Base-by-base conservation (phyloP, 2,329 filamentous ascomycete species). In the Fusarium sp. region DNA sequence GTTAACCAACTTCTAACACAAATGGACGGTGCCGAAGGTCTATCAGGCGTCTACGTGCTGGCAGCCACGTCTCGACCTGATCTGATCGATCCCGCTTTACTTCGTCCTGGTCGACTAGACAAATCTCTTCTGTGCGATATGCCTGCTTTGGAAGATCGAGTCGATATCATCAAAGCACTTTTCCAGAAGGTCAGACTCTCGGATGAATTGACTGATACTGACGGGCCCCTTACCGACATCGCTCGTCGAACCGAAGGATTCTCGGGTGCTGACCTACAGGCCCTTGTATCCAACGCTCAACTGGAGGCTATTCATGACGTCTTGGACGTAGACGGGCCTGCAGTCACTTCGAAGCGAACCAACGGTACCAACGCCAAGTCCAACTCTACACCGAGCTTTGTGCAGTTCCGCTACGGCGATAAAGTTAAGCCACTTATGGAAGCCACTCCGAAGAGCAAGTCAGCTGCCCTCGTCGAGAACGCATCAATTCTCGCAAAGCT, bases 1-100 rank as follows among this genome's bases (percentile, higher is more conserved):
- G 96, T 99, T 73, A 99, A 99, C 79, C 97, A 99, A 84, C 89
- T 99, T 60, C 87, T 99, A 13, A 99, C 97, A 1, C 95, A 98
- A 79, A 99, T 99, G 96, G 96, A 99, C 76, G 96, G 96, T 76
- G 96, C 96, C 1, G 97, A 99, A 80, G 97, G 96, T 1, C 82
- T 99, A 7, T 94, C 91, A 1, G 96, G 96, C 3, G 97, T 99
- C 0, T 99, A 99, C 74, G 96, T 99, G 8, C 87, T 99, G 4
- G 97, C 97, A 23, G 97, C 96, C 2, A 99, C 96, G 0, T 95
- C 91, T 2, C 86, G 97, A 7, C 97, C 97, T 0, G 97, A 99
- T 79, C 83, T 99, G 16, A 98, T 99, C 65, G 96, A 99, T 77
- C 95, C 97, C 14, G 96, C 96, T 1, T 84, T 99, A 26, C 86